Conservation (phyloP, 805 yeast genomes). For the Komagataella populi region DNA sequence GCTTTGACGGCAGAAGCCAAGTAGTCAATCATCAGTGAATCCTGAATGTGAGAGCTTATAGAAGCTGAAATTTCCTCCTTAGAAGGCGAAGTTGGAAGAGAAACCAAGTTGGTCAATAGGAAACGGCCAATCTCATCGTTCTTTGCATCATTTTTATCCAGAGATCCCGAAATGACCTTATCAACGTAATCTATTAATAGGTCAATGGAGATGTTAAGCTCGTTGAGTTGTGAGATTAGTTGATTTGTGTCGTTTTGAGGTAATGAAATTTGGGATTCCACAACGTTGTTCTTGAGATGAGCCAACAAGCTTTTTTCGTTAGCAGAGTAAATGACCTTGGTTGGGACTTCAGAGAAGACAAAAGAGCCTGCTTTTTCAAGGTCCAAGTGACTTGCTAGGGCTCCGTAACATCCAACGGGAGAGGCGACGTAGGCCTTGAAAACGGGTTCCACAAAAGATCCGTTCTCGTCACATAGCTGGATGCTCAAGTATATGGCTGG, state of each 20-base stretch:
- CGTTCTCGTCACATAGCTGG: constrained; percentile 37
- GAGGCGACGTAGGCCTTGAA: constrained; percentile 66
- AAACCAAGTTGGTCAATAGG: constrained; percentile 42
- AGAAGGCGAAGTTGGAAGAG: constrained; percentile 36
- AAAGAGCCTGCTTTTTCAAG: constrained; percentile 31
- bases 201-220: constrained; percentile 33
- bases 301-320: constrained; percentile 49
- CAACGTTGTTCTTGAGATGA: constrained; percentile 9
- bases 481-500: constrained; percentile 75
- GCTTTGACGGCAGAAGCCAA: constrained; percentile 75
- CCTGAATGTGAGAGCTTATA: constrained; percentile 64
- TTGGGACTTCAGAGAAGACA: constrained; percentile 68
- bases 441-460: constrained; percentile 37
- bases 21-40: constrained; percentile 69
- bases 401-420: constrained; percentile 45
- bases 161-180: constrained; percentile 24
- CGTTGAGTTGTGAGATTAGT: constrained; percentile 29
- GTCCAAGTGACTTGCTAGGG: constrained; percentile 20
- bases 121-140: constrained; percentile 37
- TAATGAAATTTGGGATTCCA: constrained; percentile 17
- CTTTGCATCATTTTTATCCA: constrained; percentile 32
- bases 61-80: constrained; percentile 40
- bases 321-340: constrained; percentile 39
- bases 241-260: constrained; percentile 26
- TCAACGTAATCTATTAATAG: constrained; percentile 33